A percentile compares a stretch with the other conserved stretches of the same genome.
Conservation (phyloP, 306 rosid species). For the Rosa chinensis region DNA sequence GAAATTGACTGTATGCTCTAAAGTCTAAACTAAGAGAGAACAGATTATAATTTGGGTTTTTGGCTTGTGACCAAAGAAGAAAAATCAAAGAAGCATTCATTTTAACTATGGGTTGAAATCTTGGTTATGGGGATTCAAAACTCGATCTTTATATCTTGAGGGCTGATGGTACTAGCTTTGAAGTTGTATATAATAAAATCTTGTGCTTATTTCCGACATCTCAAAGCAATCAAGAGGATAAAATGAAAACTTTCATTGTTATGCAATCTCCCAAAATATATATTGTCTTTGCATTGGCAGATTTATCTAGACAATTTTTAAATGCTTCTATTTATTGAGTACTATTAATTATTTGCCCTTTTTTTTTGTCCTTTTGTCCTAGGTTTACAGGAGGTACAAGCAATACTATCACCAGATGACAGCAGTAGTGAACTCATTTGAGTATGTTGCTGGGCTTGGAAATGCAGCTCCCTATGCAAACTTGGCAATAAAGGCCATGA, state of each 20-base stretch:
- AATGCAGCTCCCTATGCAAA: slow-evolving; percentile 81
- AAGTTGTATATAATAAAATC: not conserved
- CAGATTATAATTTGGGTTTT: not conserved
- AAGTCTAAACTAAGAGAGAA: not conserved
- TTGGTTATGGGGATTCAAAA: not conserved
- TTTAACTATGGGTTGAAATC: not conserved
- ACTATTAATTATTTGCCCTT: not conserved
- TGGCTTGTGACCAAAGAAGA: not conserved
- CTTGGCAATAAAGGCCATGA: slow-evolving; percentile 80
- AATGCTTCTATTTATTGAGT: not conserved
- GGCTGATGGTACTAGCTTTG: not conserved
- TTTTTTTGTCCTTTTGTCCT: slow-evolving; percentile 5
- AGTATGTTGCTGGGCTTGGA: slow-evolving; percentile 75
- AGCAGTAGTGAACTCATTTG: slow-evolving; percentile 67
- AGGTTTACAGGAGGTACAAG: slow-evolving; percentile 81
- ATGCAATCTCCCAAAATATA: not conserved
- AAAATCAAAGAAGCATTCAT: not conserved
- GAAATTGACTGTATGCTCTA: no score
- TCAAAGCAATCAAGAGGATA: no score
- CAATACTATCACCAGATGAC: slow-evolving; percentile 87
- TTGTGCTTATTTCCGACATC: not conserved
- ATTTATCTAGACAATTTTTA: not conserved
- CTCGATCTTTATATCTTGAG: not conserved
- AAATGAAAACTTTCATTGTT: no score
- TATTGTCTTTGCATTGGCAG: not conserved